phyloP scores from a whole-genome alignment of 768 basidiomycete species.

The Termitomyces heimii region DNA sequence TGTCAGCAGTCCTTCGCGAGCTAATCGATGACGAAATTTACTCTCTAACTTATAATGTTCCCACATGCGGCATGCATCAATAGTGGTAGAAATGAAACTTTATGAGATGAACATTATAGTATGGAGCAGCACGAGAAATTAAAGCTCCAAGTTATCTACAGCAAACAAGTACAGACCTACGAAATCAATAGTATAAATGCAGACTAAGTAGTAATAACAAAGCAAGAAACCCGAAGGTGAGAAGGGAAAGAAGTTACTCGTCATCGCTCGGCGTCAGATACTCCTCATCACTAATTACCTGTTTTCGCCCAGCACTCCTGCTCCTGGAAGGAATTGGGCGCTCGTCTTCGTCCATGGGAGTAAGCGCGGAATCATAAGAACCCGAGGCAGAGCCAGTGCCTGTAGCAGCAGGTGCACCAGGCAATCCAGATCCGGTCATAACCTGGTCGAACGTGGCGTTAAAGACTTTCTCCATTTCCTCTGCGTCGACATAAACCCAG shows the following conservation, averaged over 20 bases:
- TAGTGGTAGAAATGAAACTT: conserved; percentile 3
- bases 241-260: conserved; percentile 30
- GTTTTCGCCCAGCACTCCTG: conserved; percentile 58
- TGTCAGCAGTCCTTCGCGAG: conserved; percentile 1
- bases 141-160: conserved; percentile 7
- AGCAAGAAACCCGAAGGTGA: not conserved
- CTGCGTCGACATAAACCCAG: conserved; percentile 91
- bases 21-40: conserved; percentile 11
- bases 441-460: conserved; percentile 60
- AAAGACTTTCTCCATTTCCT: conserved; percentile 91
- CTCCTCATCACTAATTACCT: conserved; percentile 69
- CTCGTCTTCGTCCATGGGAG: conserved; percentile 80
- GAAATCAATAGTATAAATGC: conserved; percentile 3
- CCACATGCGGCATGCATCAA: not conserved
- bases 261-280: conserved; percentile 76
- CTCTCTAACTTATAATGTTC: not conserved
- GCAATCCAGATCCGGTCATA: conserved; percentile 64
- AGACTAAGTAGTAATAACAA: conserved; percentile 2
- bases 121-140: conserved; percentile 1
- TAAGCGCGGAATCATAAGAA: conserved; percentile 62
- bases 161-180: conserved; percentile 5
- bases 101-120: not conserved
- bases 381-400: conserved; percentile 38
- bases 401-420: conserved; percentile 50
- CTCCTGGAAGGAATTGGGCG: conserved; percentile 48